A percentile compares a stretch with the other conserved stretches of the same genome.
These are phyloP conservation scores for Xanthoconium stramineum DNA, from an alignment of 768 basidiomycete species.

Conservation along the genomic window DNA sequence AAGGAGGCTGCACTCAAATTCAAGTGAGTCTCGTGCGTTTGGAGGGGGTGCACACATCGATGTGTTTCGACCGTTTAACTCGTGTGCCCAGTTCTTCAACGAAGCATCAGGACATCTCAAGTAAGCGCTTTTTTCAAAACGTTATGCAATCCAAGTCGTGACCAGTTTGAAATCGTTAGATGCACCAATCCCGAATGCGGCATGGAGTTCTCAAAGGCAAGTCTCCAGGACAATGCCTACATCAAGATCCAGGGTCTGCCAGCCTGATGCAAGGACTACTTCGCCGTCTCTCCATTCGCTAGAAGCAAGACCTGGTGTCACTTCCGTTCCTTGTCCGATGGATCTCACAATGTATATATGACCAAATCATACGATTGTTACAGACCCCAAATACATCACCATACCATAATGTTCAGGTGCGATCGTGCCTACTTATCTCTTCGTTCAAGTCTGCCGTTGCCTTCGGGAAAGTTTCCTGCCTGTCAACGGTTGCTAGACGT, in stretches of 20 bases:
- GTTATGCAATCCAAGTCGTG: constrained; percentile 8
- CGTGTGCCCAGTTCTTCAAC: constrained; percentile 35
- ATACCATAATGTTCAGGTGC: constrained; percentile 18
- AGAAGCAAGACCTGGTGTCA: constrained; percentile 22
- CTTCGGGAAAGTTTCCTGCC: constrained; percentile 53
- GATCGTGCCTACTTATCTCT: constrained; percentile 45
- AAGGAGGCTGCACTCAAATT: constrained; percentile 41
- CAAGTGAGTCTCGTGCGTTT: constrained; percentile 28
- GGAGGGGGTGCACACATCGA: background rate
- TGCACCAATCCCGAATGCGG: constrained; percentile 40
- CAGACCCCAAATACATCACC: constrained; percentile 15
- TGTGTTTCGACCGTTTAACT: background rate
- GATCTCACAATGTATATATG: constrained; percentile 30
- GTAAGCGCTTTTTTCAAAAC: constrained; percentile 25
- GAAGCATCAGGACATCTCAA: constrained; percentile 35
- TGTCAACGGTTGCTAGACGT: constrained; percentile 59
- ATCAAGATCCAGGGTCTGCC: constrained; percentile 41
- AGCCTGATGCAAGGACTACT: constrained; percentile 17
- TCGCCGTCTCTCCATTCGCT: background rate
- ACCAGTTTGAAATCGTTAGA: constrained; percentile 12
- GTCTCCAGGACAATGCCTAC: constrained; percentile 38
- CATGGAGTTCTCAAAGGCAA: constrained; percentile 40
- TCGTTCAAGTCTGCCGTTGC: constrained; percentile 67
- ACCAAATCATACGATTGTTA: constrained; percentile 20
- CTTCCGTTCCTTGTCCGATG: constrained; percentile 8